Evolutionary conservation across 2,329 filamentous ascomycete genomes (phyloP).

Genomic region (Alternaria sp.): DNA sequence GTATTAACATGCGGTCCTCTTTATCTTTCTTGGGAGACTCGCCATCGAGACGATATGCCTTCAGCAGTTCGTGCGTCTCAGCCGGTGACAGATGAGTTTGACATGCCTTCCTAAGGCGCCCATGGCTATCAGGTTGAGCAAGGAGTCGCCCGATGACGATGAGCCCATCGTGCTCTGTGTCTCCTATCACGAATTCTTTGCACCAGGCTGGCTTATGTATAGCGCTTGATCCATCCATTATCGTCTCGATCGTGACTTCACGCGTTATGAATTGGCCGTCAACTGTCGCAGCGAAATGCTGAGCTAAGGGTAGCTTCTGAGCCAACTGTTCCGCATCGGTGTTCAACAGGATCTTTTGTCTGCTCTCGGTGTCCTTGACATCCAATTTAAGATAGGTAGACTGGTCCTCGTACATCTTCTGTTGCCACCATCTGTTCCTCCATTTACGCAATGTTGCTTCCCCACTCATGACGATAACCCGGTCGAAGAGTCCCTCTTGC

Average conservation of each 20-base stretch:
- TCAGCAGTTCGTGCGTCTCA: conserved; percentile 29
- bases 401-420: conserved; percentile 38
- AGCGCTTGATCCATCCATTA: conserved; percentile 24
- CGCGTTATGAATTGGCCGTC: conserved; percentile 36
- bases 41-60: conserved; percentile 51
- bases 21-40: conserved; percentile 37
- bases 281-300: conserved; percentile 36
- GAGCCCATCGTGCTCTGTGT: conserved; percentile 56
- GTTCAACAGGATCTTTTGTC: conserved; percentile 24
- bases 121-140: conserved; percentile 27
- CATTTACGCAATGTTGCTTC: conserved; percentile 42
- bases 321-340: conserved; percentile 31
- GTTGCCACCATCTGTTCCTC: conserved; percentile 37
- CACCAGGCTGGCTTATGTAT: conserved; percentile 57
- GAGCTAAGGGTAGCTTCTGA: conserved; percentile 35
- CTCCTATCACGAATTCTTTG: conserved; percentile 57
- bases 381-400: conserved; percentile 30
- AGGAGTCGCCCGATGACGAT: conserved; percentile 46
- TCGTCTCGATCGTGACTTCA: conserved; percentile 24
- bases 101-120: conserved; percentile 26
- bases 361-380: conserved; percentile 11
- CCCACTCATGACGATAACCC: conserved; percentile 44
- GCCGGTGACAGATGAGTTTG: conserved; percentile 24
- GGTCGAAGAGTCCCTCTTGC: conserved; percentile 34
- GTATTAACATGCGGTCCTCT: conserved; percentile 33